Percentiles rank a stretch among this genome's conserved stretches.
phyloP scores from a whole-genome alignment of 805 yeast species.

The Kodamaea sagamina region DNA sequence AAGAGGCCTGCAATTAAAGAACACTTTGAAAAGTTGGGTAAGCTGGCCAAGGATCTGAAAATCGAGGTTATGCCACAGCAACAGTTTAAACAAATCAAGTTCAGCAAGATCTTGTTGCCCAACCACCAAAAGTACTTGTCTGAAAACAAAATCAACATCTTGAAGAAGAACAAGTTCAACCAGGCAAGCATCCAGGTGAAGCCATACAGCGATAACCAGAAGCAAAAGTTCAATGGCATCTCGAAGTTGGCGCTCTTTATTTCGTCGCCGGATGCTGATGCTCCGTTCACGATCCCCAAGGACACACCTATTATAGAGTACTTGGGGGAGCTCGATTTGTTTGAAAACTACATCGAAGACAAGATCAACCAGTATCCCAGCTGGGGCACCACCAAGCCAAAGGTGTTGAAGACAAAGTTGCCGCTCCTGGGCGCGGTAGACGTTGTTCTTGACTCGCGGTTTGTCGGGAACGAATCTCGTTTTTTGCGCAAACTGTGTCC shows the following conservation, averaged over 20 bases:
- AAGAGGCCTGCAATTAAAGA: conserved; percentile 37
- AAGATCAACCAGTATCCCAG: conserved; percentile 73
- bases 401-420: conserved; percentile 30
- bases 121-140: conserved; percentile 32
- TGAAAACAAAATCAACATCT: conserved; percentile 35
- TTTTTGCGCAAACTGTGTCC: conserved; percentile 75
- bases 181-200: conserved; percentile 49
- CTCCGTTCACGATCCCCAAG: conserved; percentile 34
- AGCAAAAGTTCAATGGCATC: conserved; percentile 65
- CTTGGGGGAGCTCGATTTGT: conserved; percentile 72
- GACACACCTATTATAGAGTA: conserved; percentile 60
- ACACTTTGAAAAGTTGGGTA: conserved; percentile 25
- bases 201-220: conserved; percentile 58
- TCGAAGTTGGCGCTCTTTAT: conserved; percentile 65
- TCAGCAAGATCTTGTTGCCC: conserved; percentile 35
- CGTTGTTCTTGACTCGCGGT: conserved; percentile 76
- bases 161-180: conserved; percentile 23
- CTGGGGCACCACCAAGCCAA: conserved; percentile 65
- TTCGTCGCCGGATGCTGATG: conserved; percentile 19
- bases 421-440: conserved; percentile 46
- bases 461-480: conserved; percentile 72
- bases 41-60: conserved; percentile 8
- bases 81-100: conserved; percentile 31
- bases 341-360: conserved; percentile 62
- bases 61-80: conserved; percentile 24